phyloP scores from a whole-genome alignment of 495 filamentous ascomycete species.

The Penicillium crystallinum region DNA sequence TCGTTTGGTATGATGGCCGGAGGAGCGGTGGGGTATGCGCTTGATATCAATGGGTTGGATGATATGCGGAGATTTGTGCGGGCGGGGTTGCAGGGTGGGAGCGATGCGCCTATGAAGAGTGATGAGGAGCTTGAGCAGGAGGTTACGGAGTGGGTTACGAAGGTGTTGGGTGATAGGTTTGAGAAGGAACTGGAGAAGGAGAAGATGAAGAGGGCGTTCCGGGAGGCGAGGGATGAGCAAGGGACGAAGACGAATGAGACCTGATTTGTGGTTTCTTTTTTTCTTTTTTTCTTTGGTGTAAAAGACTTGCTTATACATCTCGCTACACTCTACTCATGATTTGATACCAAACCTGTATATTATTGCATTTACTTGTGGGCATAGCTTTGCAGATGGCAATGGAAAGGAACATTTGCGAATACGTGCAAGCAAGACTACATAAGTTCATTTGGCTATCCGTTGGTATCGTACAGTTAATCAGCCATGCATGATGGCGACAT shows the following conservation, averaged over 20 bases:
- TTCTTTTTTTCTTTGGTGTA: no score
- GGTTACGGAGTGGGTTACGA: conserved; percentile 67
- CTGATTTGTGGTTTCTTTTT: neutral
- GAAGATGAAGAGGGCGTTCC: conserved; percentile 25
- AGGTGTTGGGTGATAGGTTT: conserved; percentile 53
- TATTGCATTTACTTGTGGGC: neutral
- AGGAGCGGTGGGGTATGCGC: conserved; percentile 63
- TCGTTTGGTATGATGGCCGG: conserved; percentile 62
- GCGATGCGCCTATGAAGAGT: conserved; percentile 34
- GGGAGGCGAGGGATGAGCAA: conserved; percentile 4
- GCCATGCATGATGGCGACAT: neutral
- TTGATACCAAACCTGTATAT: conserved; percentile 21
- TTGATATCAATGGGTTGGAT: conserved; percentile 66
- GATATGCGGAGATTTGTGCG: conserved; percentile 57
- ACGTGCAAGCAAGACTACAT: neutral
- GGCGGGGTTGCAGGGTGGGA: conserved; percentile 40
- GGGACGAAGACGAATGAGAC: conserved; percentile 13
- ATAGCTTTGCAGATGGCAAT: neutral
- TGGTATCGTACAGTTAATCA: neutral
- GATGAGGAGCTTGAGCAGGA: conserved; percentile 58
- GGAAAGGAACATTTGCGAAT: neutral
- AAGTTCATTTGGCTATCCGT: neutral
- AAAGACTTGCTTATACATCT: neutral
- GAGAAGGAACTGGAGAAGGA: conserved; percentile 34
- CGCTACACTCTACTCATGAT: conserved; percentile 12